Base-by-base conservation (phyloP, 345 rosid species). In the Lepidium aucheri region DNA sequence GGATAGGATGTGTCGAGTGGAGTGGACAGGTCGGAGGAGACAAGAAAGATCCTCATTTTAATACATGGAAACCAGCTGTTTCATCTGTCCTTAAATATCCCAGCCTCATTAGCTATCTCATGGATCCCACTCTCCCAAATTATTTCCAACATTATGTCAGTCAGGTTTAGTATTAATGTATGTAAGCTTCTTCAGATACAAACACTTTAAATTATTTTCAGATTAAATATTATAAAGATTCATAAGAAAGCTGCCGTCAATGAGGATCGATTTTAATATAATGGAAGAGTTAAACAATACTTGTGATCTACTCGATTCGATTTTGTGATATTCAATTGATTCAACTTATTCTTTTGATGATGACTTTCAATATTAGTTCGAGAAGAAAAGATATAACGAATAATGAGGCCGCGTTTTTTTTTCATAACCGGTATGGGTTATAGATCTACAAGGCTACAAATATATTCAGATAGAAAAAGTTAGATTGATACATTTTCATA, bases 31-130 rank as follows among this genome's bases (percentile, higher is more conserved):
- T 51, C 51, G 51, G 34, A 47, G 38, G 42, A 60, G 67, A 60
- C 74, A 69, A 51, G n/a, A 42, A 69, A 51, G 18, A 69, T 69
- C 15, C 26, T 18, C 18, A 32, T 6, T 50, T 22, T 22, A 18
- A 7, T 47, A 40, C 36, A 69, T 69, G 74, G 74, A 60, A 33
- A 60, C 67, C 74, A 69, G 74, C 74, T 69, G 67, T 60, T 60
- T 51, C 42, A 6, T 5, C 6, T 50, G n/a, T 51, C 67, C 24
- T 5, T 32, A 49, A 50, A 41, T 60, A 59, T 59, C 65, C 24
- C 24, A 40, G 60, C 13, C 65, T 58, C 41, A 41, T 53, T 26
- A 28, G 7, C 1, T 28, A 13, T 41, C 65, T 67, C 41, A 58
- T 57, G 65, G 49, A 57, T 57, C 73, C 73, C 51, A 68, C 65